Evolutionary conservation across 192 early-diverging fungal genomes (phyloP).

Genomic region (Linnemannia zychae): DNA sequence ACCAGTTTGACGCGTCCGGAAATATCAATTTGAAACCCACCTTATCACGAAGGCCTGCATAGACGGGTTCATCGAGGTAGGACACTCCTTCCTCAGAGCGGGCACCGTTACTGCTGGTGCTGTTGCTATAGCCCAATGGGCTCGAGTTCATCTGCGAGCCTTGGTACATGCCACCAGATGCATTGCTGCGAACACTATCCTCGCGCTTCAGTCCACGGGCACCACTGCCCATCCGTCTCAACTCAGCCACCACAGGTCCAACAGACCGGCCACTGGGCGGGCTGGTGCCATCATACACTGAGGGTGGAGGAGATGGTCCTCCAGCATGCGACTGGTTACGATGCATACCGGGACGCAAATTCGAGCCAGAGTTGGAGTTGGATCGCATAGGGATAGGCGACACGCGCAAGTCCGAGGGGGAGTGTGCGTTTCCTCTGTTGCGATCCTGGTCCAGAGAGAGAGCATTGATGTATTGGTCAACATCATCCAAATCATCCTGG

Average conservation of each 20-base stretch:
- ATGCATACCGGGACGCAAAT: constrained; percentile 3
- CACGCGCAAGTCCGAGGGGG: neutral
- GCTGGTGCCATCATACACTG: neutral
- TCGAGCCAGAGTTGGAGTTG: constrained; percentile 30
- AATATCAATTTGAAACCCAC: neutral
- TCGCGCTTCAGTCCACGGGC: constrained; percentile 26
- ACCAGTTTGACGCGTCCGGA: neutral
- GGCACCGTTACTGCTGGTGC: neutral
- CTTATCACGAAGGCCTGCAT: constrained; percentile 39
- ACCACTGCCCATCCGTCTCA: constrained; percentile 29
- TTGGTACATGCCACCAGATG: neutral
- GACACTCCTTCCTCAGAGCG: constrained; percentile 30
- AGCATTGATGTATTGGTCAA: constrained; percentile 37
- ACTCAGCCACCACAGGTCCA: constrained; percentile 16
- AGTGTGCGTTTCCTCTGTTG: neutral
- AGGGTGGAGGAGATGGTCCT: neutral
- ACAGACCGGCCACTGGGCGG: neutral
- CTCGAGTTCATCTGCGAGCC: constrained; percentile 11
- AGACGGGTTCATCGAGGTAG: constrained; percentile 33
- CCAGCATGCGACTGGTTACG: constrained; percentile 21
- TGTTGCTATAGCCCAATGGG: constrained; percentile 24
- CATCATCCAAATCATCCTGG: constrained; percentile 49
- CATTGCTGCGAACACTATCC: constrained; percentile 36
- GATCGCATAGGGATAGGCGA: constrained; percentile 15
- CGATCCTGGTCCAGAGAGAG: constrained; percentile 20